Percentiles rank a stretch among this genome's conserved stretches.
Conservation (phyloP, 495 filamentous ascomycete species). For the Annulohypoxylon maeteangense region DNA sequence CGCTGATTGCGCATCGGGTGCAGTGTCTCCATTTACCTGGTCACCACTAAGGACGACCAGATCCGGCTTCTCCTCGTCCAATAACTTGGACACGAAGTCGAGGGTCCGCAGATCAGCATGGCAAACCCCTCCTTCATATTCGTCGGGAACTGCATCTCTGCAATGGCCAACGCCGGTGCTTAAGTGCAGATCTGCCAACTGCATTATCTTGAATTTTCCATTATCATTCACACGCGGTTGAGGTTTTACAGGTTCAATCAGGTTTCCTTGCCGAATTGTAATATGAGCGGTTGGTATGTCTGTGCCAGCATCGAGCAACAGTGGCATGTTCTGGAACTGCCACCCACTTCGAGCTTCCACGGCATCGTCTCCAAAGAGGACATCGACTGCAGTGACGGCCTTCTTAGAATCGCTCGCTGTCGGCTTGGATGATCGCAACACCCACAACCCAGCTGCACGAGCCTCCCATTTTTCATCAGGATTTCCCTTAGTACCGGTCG, state of each 20-base stretch:
- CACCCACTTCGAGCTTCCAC: constrained; percentile 88
- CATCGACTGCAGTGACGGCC: constrained; percentile 85
- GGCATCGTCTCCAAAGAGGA: constrained; percentile 93
- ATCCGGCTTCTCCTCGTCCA: constrained; percentile 93
- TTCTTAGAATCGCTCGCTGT: constrained; percentile 81
- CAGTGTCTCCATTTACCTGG: constrained; percentile 93
- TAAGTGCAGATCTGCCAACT: constrained; percentile 89
- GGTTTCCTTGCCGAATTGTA: constrained; percentile 77
- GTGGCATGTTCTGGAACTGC: constrained; percentile 75
- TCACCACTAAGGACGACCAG: constrained; percentile 91
- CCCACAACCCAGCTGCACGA: constrained; percentile 83
- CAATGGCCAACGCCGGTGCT: constrained; percentile 88
- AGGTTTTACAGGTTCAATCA: constrained; percentile 68
- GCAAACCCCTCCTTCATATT: constrained; percentile 77
- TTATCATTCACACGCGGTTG: constrained; percentile 81
- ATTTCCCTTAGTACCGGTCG: constrained; percentile 64
- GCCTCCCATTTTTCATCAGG: constrained; percentile 81
- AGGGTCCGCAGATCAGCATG: constrained; percentile 92
- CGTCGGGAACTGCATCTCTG: constrained; percentile 81
- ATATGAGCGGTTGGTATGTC: constrained; percentile 75
- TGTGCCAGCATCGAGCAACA: constrained; percentile 71
- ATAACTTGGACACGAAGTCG: constrained; percentile 81
- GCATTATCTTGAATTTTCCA: constrained; percentile 97
- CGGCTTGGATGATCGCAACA: constrained; percentile 79
- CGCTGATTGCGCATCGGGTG: constrained; percentile 88